Evolutionary conservation across 257 asterid species (phyloP), one percentile per base, ranked within the genome.

Genomic region (Penstemon barbatus): DNA sequence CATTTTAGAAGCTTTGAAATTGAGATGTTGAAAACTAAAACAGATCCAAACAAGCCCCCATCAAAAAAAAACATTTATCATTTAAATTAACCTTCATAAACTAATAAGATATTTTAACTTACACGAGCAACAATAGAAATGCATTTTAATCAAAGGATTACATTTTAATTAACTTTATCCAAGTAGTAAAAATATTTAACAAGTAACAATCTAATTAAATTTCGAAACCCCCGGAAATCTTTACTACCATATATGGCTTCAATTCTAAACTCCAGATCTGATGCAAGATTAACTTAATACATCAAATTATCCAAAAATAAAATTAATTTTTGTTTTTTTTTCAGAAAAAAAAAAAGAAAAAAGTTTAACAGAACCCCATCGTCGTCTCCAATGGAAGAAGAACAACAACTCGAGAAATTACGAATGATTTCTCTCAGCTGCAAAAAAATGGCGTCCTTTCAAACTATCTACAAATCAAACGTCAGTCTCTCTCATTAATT

Each of bases 371-470:
- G 61, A 36, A 59, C 7, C 33, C 39, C 5, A 74, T 50, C 8
- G 66, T 74, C 71, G 71, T 69, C 69, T 48, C 51, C 63, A 62
- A 72, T 54, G 39, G 33, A 25, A 25, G 33, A 25, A 25, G 70
- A 3, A 40, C 0, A 85, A 89, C 87, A 85, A 73, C 86, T 55
- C 44, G 70, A 75, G 79, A 77, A 71, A 55, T 19, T 9, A 44
- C 67, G 33, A 44, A 5, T 42, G 0, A 62, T 25, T 12, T 15
- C 61, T 69, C 33, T 61, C 3, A 33, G 86, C 76, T 79, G 87
- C 33, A 77, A 70, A 78, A 82, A 25, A 81, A 79, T 40, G 38
- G 33, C 37, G 42, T 39, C 51, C 63, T 12, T 4, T 53, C 42
- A 70, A 43, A 48, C 6, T 82, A 89, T 43, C 8, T 43, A 8